phyloP scores from a whole-genome alignment of 2,329 filamentous ascomycete species.

The Remersonia thermophila region DNA sequence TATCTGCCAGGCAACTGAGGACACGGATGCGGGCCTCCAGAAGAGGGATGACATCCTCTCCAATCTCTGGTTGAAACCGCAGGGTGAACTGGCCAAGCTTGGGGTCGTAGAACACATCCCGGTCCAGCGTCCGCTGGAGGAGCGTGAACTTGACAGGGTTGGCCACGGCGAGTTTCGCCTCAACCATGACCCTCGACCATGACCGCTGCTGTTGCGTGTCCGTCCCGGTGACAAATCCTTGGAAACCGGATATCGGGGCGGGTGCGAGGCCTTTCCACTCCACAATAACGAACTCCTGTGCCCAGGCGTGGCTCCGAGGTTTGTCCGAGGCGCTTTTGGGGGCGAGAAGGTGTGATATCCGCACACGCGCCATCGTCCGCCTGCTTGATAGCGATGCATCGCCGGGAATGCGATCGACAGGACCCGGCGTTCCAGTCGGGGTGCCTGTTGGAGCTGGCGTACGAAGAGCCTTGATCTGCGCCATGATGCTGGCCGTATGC shows the following conservation, averaged over 20 bases:
- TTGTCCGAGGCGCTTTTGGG: slow-evolving; percentile 18
- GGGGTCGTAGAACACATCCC: slow-evolving; percentile 49
- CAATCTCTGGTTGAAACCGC: slow-evolving; percentile 45
- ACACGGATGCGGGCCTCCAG: slow-evolving; percentile 49
- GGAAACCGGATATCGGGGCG: slow-evolving; percentile 1
- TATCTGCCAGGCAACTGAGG: slow-evolving; percentile 58
- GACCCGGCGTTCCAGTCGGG: slow-evolving; percentile 17
- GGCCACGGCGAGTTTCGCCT: slow-evolving; percentile 43
- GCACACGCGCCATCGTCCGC: slow-evolving; percentile 36
- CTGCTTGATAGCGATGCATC: slow-evolving; percentile 31
- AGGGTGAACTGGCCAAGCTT: slow-evolving; percentile 51
- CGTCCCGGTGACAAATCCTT: neutral
- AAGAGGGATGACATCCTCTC: slow-evolving; percentile 44
- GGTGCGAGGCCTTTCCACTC: slow-evolving; percentile 37
- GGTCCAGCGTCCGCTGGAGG: slow-evolving; percentile 43
- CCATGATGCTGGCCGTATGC: slow-evolving; percentile 39
- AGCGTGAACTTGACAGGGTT: slow-evolving; percentile 42
- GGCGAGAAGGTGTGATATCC: slow-evolving; percentile 31
- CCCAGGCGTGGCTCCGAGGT: slow-evolving; percentile 32
- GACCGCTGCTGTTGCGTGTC: slow-evolving; percentile 8
- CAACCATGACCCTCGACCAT: slow-evolving; percentile 30
- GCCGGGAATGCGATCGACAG: slow-evolving; percentile 4
- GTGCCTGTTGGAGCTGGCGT: slow-evolving; percentile 22
- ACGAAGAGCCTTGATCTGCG: slow-evolving; percentile 37
- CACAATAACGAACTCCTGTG: slow-evolving; percentile 45